Base-by-base conservation (phyloP, 495 filamentous ascomycete genomes). In the Podospora conica region DNA sequence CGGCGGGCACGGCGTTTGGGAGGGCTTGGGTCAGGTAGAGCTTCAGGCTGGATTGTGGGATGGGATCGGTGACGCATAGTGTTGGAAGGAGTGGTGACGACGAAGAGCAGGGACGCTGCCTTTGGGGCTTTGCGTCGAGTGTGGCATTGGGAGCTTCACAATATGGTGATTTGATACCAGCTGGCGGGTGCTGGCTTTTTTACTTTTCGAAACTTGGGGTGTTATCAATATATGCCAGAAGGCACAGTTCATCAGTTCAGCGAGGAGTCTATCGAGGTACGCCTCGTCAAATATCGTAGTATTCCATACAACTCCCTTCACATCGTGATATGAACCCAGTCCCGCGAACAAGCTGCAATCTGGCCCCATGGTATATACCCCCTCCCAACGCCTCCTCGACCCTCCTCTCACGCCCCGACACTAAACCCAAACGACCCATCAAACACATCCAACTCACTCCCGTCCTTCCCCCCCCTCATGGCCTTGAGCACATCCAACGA, bases 351-450 rank as follows among this genome's bases (percentile, higher is more conserved):
- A 61, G 59, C 33, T 61, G 20, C 31, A 40, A 20, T 55, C 53
- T 64, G 29, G 8, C 1, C 20, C 23, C 25, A 58, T 66, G 31
- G 60, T 63, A 65, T 65, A 53, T 24, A 28, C 23, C 24, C 27
- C 29, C 29, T 57, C 57, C 57, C 48, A 40, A 40, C 25, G 27
- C 33, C 12, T 29, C 55, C 10, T 48, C n/a, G n/a, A 55, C 1
- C 61, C 40, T 22, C 22, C n/a, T 12, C n/a, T 76, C 66, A 85
- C 61, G 76, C 75, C 48, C 82, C 82, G n/a, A 86, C 79, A 64
- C 79, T 82, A 63, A 84, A 85, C 11, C 85, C 84, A 74, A 86
- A 86, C 1, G 84, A 85, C 9, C 84, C 84, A 63, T 87, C 84
- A 73, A 86, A 86, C 24, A 80, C 76, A 64, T 81, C 78, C 27